Conservation (phyloP, 164 flowering plant species). For the Platanus orientalis region DNA sequence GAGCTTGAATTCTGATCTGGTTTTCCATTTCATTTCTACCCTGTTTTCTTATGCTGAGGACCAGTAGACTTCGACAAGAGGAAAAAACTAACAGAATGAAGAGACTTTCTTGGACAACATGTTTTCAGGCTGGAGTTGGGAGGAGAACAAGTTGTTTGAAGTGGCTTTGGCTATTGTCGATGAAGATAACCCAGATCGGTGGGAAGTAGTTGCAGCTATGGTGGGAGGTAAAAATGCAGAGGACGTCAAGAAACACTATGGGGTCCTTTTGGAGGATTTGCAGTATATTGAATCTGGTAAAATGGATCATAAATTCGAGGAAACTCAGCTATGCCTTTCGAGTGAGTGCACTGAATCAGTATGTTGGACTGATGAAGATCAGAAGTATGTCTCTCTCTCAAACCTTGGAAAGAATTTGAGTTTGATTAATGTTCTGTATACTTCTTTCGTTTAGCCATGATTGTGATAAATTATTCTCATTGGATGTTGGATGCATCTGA, state of each 20-base stretch:
- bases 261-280: slow-evolving; percentile 54
- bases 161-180: slow-evolving; percentile 59
- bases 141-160: slow-evolving; percentile 76
- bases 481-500: too few species aligned
- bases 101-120: slow-evolving; percentile 10
- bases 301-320: slow-evolving; percentile 33
- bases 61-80: slow-evolving; percentile 20
- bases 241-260: slow-evolving; percentile 59
- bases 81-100: slow-evolving; percentile 6
- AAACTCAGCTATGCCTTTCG: slow-evolving; percentile 3
- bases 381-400: slow-evolving; percentile 19
- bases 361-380: slow-evolving; percentile 29
- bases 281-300: slow-evolving; percentile 50
- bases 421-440: background rate
- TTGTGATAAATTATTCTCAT: too few species aligned
- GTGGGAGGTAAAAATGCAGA: slow-evolving; percentile 53
- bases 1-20: slow-evolving; percentile 13
- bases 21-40: background rate
- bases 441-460: too few species aligned
- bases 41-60: slow-evolving; percentile 4
- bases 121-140: slow-evolving; percentile 61
- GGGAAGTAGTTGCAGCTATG: slow-evolving; percentile 58
- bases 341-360: slow-evolving; percentile 7
- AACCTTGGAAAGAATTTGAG: background rate
- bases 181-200: slow-evolving; percentile 50